These are phyloP conservation scores for Coccinonectria pachysandricola DNA, from an alignment of 2,329 filamentous ascomycete species.

Conservation along the genomic window DNA sequence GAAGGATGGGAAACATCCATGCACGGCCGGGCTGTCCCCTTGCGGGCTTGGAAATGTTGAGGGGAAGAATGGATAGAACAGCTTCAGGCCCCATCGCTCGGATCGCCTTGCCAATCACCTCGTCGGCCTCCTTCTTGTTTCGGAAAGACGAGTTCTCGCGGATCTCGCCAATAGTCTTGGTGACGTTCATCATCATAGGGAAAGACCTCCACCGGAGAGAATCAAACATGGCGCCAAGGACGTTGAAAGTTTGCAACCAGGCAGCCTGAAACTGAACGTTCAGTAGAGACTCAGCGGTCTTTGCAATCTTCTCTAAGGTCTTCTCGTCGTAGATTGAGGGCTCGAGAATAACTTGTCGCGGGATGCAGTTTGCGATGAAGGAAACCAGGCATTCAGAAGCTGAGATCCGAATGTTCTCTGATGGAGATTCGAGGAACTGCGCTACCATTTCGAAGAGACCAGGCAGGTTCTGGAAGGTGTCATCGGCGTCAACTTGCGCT, in stretches of 20 bases:
- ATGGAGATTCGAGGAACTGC: conserved; percentile 73
- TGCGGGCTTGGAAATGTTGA: conserved; percentile 73
- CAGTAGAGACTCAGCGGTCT: conserved; percentile 61
- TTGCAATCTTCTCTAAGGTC: conserved; percentile 69
- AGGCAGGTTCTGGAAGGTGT: conserved; percentile 85
- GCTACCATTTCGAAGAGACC: conserved; percentile 73
- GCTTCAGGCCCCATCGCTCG: conserved; percentile 82
- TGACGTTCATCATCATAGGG: conserved; percentile 65
- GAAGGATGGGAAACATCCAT: conserved; percentile 86
- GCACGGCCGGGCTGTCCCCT: conserved; percentile 75
- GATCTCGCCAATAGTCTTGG: conserved; percentile 75
- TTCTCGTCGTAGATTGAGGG: conserved; percentile 92
- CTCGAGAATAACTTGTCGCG: conserved; percentile 70
- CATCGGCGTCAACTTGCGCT: conserved; percentile 75
- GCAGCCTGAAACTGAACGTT: conserved; percentile 88
- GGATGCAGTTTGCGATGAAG: conserved; percentile 83
- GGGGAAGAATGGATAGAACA: conserved; percentile 70
- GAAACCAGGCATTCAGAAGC: conserved; percentile 92
- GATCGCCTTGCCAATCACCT: conserved; percentile 78
- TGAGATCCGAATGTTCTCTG: conserved; percentile 87
- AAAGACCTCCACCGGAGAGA: conserved; percentile 74
- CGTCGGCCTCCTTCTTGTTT: conserved; percentile 90
- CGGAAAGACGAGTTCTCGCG: conserved; percentile 80
- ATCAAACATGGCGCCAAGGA: conserved; percentile 80
- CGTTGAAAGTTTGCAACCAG: conserved; percentile 89